Conservation (phyloP, 1,139 yeast genomes). For the Candida pseudoviswanathii region DNA sequence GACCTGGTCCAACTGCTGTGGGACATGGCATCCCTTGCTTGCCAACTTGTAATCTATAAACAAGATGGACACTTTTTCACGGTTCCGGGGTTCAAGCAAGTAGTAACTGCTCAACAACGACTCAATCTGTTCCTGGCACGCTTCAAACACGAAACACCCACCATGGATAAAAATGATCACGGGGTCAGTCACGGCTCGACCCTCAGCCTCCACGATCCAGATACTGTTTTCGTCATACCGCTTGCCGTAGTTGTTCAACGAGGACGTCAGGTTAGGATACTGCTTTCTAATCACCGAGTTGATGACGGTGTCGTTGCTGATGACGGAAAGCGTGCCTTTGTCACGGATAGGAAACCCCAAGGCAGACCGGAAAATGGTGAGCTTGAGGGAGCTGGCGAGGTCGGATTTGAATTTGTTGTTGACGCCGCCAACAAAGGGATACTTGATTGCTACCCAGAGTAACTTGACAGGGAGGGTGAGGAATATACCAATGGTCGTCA, state of each 20-base stretch:
- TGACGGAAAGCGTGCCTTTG: slow-evolving; percentile 5
- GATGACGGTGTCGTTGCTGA: slow-evolving; percentile 7
- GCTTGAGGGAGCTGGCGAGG: slow-evolving; percentile 13
- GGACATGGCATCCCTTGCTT: slow-evolving; percentile 31
- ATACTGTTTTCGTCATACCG: slow-evolving; percentile 33
- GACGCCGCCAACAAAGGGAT: slow-evolving; percentile 17
- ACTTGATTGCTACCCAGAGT: slow-evolving; percentile 10
- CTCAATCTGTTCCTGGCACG: slow-evolving; percentile 35
- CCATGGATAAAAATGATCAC: slow-evolving; percentile 45
- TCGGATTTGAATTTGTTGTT: slow-evolving; percentile 8
- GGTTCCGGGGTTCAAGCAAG: slow-evolving; percentile 30
- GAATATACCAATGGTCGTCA: slow-evolving; percentile 8
- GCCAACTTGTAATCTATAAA: slow-evolving; percentile 44
- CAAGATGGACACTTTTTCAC: slow-evolving; percentile 30
- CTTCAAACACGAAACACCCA: slow-evolving; percentile 44
- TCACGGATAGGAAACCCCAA: slow-evolving; percentile 15
- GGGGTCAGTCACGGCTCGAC: slow-evolving; percentile 30
- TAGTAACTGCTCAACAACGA: slow-evolving; percentile 31
- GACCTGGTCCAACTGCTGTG: slow-evolving; percentile 39
- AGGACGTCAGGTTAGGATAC: slow-evolving; percentile 10
- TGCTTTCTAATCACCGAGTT: slow-evolving; percentile 9
- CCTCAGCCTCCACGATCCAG: slow-evolving; percentile 39
- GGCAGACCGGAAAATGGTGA: slow-evolving; percentile 11
- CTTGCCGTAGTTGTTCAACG: slow-evolving; percentile 35
- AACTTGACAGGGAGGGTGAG: slow-evolving; percentile 12